Conservation (phyloP, 345 rosid genomes). For the Gossypium sturtianum region DNA sequence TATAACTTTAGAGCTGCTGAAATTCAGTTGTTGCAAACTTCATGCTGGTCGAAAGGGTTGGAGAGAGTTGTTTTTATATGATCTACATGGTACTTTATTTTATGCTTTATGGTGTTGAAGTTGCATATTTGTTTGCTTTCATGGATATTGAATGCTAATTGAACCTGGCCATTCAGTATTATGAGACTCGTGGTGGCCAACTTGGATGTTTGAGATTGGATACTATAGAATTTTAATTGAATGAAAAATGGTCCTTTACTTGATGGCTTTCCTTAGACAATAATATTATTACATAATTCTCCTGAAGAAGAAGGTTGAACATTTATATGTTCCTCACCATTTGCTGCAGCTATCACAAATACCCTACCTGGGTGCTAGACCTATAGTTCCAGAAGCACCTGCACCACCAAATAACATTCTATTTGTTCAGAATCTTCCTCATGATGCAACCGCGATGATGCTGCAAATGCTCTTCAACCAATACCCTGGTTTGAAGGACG, state of each 20-base stretch:
- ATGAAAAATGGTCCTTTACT: background rate
- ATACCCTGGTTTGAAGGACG: background rate
- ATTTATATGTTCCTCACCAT: background rate
- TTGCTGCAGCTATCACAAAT: background rate
- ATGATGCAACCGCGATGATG: background rate
- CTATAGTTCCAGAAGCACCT: background rate
- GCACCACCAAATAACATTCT: slow-evolving; percentile 3
- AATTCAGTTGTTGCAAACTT: background rate
- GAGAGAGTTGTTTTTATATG: background rate
- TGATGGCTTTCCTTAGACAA: background rate
- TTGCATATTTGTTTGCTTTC: background rate
- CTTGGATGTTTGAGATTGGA: background rate
- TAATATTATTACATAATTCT: background rate
- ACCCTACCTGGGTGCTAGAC: slow-evolving; percentile 5
- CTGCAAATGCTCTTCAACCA: slow-evolving; percentile 4
- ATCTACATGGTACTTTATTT: background rate
- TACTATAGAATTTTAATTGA: background rate
- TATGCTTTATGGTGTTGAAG: background rate
- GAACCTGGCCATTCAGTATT: background rate
- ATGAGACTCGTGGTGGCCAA: background rate
- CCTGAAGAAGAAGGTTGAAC: background rate
- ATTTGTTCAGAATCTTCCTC: slow-evolving; percentile 1
- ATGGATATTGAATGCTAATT: background rate
- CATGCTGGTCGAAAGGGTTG: background rate
- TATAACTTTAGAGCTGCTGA: background rate